A percentile compares a stretch with the other conserved stretches of the same genome.
Evolutionary conservation across 495 filamentous ascomycete species (phyloP).

Genomic region (Podospora conica): DNA sequence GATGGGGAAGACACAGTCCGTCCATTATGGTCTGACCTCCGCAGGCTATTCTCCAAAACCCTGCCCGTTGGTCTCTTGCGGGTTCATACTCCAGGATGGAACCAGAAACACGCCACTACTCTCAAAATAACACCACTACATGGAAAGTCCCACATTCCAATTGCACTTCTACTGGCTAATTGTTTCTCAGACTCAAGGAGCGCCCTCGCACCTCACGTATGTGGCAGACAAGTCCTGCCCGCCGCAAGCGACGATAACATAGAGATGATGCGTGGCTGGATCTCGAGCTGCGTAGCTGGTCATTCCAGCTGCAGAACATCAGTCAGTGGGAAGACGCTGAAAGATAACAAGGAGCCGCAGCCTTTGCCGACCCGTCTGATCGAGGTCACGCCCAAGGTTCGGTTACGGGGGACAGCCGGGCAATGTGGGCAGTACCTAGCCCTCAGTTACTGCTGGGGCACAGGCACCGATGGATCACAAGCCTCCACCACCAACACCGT

Average conservation of each 20-base stretch:
- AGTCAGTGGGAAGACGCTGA: neutral
- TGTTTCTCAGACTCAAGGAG: neutral
- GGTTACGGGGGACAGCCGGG: neutral
- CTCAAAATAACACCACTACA: neutral
- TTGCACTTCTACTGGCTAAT: neutral
- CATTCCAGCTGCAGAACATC: neutral
- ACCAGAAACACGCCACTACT: neutral
- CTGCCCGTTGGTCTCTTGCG: neutral
- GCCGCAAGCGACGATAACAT: neutral
- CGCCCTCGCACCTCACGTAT: neutral
- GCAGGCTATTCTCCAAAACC: too few relatives aligned
- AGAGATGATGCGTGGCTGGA: neutral
- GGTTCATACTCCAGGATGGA: neutral
- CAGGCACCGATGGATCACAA: neutral
- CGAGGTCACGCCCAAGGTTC: neutral
- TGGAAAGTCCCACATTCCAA: neutral
- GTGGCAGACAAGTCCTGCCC: neutral
- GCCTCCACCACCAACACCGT: neutral
- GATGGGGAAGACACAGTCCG: too few relatives aligned
- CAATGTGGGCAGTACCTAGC: neutral
- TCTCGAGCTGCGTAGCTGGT: neutral
- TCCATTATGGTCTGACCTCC: too few relatives aligned
- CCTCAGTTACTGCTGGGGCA: constrained; percentile 2
- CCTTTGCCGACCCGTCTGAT: neutral
- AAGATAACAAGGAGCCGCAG: neutral